Conservation (phyloP, 1,284 basidiomycete genomes). For the Inonotus hispidus region DNA sequence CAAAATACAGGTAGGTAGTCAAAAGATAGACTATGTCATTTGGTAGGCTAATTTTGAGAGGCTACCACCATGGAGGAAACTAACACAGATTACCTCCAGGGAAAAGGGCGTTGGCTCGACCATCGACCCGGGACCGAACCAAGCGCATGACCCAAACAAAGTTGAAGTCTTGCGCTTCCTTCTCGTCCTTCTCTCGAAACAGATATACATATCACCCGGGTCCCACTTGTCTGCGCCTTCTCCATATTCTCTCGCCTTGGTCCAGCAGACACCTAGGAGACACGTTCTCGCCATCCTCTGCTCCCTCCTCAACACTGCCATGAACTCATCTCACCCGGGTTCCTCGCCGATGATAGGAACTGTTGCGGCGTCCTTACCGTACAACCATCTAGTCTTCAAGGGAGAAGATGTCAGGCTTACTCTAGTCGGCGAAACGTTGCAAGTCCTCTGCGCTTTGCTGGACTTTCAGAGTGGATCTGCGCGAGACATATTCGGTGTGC, state of each 20-base stretch:
- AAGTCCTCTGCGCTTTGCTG: constrained; percentile 69
- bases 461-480: constrained; percentile 79
- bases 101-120: constrained; percentile 88
- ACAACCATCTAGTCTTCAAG: constrained; percentile 87
- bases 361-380: constrained; percentile 69
- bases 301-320: constrained; percentile 84
- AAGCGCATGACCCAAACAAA: constrained; percentile 74
- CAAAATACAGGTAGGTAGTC: constrained; percentile 69
- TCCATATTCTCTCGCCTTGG: constrained; percentile 68
- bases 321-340: constrained; percentile 55
- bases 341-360: constrained; percentile 48
- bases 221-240: constrained; percentile 68
- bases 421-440: constrained; percentile 68
- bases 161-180: constrained; percentile 83
- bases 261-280: constrained; percentile 72
- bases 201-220: constrained; percentile 76
- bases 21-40: constrained; percentile 84
- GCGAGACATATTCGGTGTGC: constrained; percentile 41
- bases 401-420: constrained; percentile 71
- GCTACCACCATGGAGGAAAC: not conserved
- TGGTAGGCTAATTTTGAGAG: constrained; percentile 45
- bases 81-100: constrained; percentile 42
- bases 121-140: constrained; percentile 59
- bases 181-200: constrained; percentile 78
- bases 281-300: constrained; percentile 85